Conservation (phyloP, 164 flowering plant genomes). For the Magnolia kwangsiensis region DNA sequence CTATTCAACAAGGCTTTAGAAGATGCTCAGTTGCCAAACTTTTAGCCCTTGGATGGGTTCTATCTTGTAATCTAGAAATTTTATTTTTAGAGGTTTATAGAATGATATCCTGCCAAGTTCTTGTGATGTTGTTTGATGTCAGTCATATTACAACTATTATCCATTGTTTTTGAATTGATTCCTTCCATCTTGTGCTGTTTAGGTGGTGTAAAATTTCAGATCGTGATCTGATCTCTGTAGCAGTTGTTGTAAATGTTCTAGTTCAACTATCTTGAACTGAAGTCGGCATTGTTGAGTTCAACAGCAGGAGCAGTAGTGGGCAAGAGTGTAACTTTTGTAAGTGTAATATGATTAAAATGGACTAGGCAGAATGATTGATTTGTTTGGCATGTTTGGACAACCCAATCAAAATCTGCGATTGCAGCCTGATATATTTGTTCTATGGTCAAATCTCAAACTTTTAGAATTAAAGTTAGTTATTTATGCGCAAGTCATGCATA, state of each 20-base stretch:
- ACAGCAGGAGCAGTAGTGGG: not conserved
- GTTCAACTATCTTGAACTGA: not conserved
- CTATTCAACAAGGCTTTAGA: too few species aligned
- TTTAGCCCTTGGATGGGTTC: too few species aligned
- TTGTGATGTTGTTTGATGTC: too few species aligned
- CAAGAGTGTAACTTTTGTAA: not conserved
- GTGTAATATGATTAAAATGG: not conserved
- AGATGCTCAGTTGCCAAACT: too few species aligned
- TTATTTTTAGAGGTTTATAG: too few species aligned
- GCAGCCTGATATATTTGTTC: not conserved
- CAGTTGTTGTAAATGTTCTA: not conserved
- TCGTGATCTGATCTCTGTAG: not conserved
- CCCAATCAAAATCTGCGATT: conserved; percentile 1
- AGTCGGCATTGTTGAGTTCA: not conserved
- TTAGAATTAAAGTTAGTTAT: not conserved
- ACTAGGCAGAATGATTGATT: not conserved
- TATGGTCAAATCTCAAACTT: not conserved
- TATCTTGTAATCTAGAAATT: not conserved
- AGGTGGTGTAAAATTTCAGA: conserved; percentile 1
- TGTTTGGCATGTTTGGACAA: not conserved
- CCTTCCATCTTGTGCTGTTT: not conserved
- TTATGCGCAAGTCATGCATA: not conserved
- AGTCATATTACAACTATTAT: too few species aligned
- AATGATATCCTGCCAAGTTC: too few species aligned
- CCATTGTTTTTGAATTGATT: not conserved